Base-by-base conservation (phyloP, 805 yeast genomes). In the Yamadazyma phyllophila region DNA sequence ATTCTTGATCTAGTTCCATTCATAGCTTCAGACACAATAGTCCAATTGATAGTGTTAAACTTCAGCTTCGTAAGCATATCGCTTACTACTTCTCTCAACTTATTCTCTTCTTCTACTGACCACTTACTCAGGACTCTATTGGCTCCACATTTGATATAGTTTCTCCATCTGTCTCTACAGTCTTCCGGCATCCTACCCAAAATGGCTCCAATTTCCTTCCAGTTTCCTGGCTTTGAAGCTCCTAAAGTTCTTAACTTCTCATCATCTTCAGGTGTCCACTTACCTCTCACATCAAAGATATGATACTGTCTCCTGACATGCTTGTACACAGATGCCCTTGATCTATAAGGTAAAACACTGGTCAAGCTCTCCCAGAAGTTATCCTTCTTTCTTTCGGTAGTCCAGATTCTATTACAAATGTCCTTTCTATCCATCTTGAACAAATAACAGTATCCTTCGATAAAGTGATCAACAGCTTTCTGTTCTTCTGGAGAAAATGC, bases 181-280 rank as follows among this genome's bases (percentile, higher is more conserved):
- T 92, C 98, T 60, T 92, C 98, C 0, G 98, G 97, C 98, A 92
- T 92, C 57, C 98, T 74, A 11, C 87, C 88, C 80, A 92, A 73
- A 7, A 72, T 69, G 43, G 76, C 76, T 7, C 97, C 97, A 49
- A 92, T 87, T 34, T 74, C 72, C 54, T 88, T 88, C 98, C 98
- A 92, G 59, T 86, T 89, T 13, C 94, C 89, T 47, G 83, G 88
- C 54, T 80, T 78, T 20, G 82, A 80, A 8, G 76, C 63, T 9
- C 88, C 87, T 42, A 88, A 67, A 44, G 74, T 75, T 1, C 81
- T 80, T 43, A 92, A 71, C 39, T 76, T 74, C 32, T 68, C 76
- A 63, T 92, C 97, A 50, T 91, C 97, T 49, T 81, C 88, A 7
- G 79, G 71, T 1, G 86, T 83, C 98, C 98, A 92, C 59, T 83